A percentile compares a stretch with the other conserved stretches of the same genome.
These are phyloP conservation scores for Penicillium simplicissimum DNA, from an alignment of 495 filamentous ascomycete genomes.

Conservation along the genomic window DNA sequence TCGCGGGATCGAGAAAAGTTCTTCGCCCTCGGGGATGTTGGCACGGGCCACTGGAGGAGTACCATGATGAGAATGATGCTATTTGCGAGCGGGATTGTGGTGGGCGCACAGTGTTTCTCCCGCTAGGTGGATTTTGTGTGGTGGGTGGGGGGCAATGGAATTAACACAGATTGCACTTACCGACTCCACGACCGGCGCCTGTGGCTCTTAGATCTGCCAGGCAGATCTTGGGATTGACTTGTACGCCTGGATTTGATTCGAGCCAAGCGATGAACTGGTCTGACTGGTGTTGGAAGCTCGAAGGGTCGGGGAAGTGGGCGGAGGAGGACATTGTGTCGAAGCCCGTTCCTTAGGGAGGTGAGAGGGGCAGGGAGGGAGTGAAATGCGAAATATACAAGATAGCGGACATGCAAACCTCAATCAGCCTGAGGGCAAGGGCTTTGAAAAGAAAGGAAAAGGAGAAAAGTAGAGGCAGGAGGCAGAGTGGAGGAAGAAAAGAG, in stretches of 20 bases:
- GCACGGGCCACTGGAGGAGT: conserved; percentile 51
- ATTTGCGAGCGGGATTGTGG: conserved; percentile 17
- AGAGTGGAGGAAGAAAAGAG: conserved; percentile 16
- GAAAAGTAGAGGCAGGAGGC: conserved; percentile 20
- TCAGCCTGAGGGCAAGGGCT: background rate
- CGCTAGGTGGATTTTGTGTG: conserved; percentile 20
- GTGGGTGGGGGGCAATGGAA: conserved; percentile 15
- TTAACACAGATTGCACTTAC: conserved; percentile 42
- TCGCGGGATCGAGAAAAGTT: conserved; percentile 65
- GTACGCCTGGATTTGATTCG: conserved; percentile 47
- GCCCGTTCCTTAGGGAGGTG: background rate
- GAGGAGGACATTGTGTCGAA: conserved; percentile 40
- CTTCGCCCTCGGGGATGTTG: conserved; percentile 61
- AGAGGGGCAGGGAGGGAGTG: conserved; percentile 6
- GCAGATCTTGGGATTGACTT: conserved; percentile 55
- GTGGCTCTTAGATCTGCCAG: conserved; percentile 54
- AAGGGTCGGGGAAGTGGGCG: conserved; percentile 39
- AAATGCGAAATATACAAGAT: conserved; percentile 11
- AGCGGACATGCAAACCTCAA: conserved; percentile 6
- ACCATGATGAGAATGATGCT: conserved; percentile 25
- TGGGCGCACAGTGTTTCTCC: background rate
- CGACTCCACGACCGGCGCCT: conserved; percentile 60
- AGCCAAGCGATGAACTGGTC: conserved; percentile 59
- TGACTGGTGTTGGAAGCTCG: conserved; percentile 49
- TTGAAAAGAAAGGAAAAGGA: conserved; percentile 11